Conservation (phyloP, 768 basidiomycete genomes). For the Pleurotus djamor region DNA sequence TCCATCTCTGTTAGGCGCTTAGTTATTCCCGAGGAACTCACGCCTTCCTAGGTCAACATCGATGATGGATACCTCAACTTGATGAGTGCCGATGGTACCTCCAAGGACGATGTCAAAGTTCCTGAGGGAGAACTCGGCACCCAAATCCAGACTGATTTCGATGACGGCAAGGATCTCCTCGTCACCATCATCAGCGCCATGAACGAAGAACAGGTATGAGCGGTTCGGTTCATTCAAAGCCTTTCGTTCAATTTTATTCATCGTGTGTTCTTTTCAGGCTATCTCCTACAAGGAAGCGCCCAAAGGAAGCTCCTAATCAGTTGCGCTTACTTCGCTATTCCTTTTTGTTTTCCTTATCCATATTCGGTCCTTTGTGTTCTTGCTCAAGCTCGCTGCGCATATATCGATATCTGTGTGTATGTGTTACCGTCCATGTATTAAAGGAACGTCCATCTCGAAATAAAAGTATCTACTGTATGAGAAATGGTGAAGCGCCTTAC, state of each 20-base stretch:
- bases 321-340: not conserved
- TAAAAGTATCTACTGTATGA: slow-evolving; percentile 7
- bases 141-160: slow-evolving; percentile 68
- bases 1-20: slow-evolving; percentile 9
- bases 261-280: slow-evolving; percentile 37
- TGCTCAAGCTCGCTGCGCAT: not conserved
- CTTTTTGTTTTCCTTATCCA: not conserved
- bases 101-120: slow-evolving; percentile 94
- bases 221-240: not conserved
- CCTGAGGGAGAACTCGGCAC: slow-evolving; percentile 84
- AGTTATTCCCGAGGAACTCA: slow-evolving; percentile 3
- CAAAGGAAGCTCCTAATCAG: slow-evolving; percentile 35
- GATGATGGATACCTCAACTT: slow-evolving; percentile 97
- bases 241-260: slow-evolving; percentile 1
- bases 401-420: slow-evolving; percentile 6
- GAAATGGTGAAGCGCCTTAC: not conserved
- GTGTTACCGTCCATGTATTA: slow-evolving; percentile 6
- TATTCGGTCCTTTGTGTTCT: not conserved
- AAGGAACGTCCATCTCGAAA: not conserved
- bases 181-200: slow-evolving; percentile 89
- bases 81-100: slow-evolving; percentile 72
- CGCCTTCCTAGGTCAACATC: slow-evolving; percentile 63
- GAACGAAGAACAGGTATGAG: slow-evolving; percentile 80
- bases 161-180: slow-evolving; percentile 83
- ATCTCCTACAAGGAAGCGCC: slow-evolving; percentile 91